phyloP scores from a whole-genome alignment of 2,329 filamentous ascomycete genomes.

The Paecilomyces sp. region DNA sequence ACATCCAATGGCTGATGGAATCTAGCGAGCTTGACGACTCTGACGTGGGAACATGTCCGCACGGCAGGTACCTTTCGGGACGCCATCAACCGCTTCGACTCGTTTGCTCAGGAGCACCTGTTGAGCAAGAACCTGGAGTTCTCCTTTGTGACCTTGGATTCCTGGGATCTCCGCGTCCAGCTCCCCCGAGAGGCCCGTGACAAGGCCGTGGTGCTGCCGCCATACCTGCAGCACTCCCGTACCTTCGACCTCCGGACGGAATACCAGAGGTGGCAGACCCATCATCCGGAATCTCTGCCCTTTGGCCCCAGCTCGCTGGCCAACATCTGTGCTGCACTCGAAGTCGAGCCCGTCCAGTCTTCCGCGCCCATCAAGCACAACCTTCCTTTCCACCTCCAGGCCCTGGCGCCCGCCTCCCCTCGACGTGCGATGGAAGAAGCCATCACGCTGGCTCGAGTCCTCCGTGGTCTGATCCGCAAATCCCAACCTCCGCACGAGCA shows the following conservation, averaged over 20 bases:
- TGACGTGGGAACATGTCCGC: constrained; percentile 98
- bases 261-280: constrained; percentile 97
- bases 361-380: constrained; percentile 99
- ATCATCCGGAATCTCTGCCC: constrained; percentile 93
- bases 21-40: constrained; percentile 86
- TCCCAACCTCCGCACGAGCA: constrained; percentile 91
- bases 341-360: constrained; percentile 95
- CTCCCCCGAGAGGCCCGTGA: constrained; percentile 94
- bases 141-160: constrained; percentile 95
- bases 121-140: constrained; percentile 90
- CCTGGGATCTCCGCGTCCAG: constrained; percentile 97
- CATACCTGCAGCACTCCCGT: constrained; percentile 94
- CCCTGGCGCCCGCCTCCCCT: constrained; percentile 87
- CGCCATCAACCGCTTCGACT: constrained; percentile 89
- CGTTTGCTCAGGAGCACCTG: constrained; percentile 87
- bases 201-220: constrained; percentile 92
- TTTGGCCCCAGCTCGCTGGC: constrained; percentile 93
- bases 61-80: constrained; percentile 96
- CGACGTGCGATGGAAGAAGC: constrained; percentile 97
- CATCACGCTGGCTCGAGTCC: constrained; percentile 84
- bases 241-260: constrained; percentile 96
- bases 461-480: constrained; percentile 89
- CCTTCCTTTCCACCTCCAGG: constrained; percentile 93
- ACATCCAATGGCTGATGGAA: constrained; percentile 7
- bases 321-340: constrained; percentile 96